Evolutionary conservation across 2,329 filamentous ascomycete species (phyloP), one percentile per base, ranked within the genome.

Genomic region (Penicillium sp.): DNA sequence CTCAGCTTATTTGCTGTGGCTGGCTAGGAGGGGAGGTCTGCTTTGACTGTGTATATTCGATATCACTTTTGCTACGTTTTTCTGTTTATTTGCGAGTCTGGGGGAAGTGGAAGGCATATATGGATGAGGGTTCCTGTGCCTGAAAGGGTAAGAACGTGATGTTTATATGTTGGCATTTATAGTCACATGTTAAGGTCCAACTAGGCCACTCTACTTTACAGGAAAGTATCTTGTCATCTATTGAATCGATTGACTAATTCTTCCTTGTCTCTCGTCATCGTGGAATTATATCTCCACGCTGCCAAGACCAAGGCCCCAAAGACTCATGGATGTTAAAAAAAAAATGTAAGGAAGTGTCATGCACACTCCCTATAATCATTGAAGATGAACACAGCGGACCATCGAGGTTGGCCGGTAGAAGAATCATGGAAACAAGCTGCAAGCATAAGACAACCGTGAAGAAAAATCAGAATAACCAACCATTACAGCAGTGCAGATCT

Each of bases 401-500:
- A 53, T 38, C 41, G 38, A 48, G 39, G n/a, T 47, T 31, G 15
- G 45, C 45, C 38, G 29, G 16, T 53, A 55, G 56, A 57, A 50
- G 46, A 54, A 45, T 50, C 34, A 54, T 50, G 38, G 31, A 50
- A 47, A 50, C 33, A 54, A 52, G 29, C 36, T 51, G 49, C 36
- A 50, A 34, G 40, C 51, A 51, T 16, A 48, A 50, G 29, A 59
- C 44, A 56, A 56, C 44, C 51, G 34, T 54, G 21, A 53, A 48
- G 53, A 48, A 50, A 50, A 59, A 41, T 38, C 53, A 49, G 45
- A 58, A 45, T 25, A 52, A 51, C 55, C 55, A 56, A 60, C 57
- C 65, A 65, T 60, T 63, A 65, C 58, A 60, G 60, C 60, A 61
- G 48, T 62, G 53, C 53, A 63, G 62, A 63, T 55, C 38, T 59